These are phyloP conservation scores for Scheffersomyces coipomensis DNA, from an alignment of 805 yeast species.

Conservation along the genomic window DNA sequence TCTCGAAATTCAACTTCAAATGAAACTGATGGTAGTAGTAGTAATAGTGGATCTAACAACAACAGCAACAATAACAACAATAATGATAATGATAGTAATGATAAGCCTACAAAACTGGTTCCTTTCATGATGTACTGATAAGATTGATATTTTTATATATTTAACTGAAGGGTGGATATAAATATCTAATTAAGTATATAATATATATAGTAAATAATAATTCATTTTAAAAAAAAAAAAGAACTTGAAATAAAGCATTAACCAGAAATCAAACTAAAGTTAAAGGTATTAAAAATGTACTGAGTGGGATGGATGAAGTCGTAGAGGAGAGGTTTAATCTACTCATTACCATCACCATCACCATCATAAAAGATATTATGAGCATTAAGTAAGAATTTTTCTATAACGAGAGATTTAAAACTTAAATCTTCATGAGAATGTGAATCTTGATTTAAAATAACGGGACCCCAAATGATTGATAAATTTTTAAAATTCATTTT, in stretches of 20 bases:
- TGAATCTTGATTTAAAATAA: slow-evolving; percentile 65
- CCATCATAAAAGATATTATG: slow-evolving; percentile 64
- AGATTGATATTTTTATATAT: neutral
- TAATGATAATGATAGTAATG: neutral
- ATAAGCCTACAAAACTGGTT: slow-evolving; percentile 7
- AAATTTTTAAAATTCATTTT: slow-evolving; percentile 81
- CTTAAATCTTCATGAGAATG: slow-evolving; percentile 71
- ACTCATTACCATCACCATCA: slow-evolving; percentile 10
- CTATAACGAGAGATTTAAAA: slow-evolving; percentile 74
- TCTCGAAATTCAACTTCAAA: neutral
- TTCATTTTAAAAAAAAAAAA: neutral
- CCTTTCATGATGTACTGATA: slow-evolving; percentile 18
- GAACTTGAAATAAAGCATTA: too few species aligned
- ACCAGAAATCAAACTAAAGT: too few species aligned
- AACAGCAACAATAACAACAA: slow-evolving; percentile 2
- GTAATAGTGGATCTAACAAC: neutral
- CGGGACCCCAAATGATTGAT: slow-evolving; percentile 95
- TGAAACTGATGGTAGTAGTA: neutral
- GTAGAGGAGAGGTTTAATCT: too few species aligned
- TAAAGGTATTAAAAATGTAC: too few species aligned
- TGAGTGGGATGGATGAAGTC: too few species aligned
- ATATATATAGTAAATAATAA: too few species aligned
- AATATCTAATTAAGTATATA: too few species aligned
- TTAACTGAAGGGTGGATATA: too few species aligned
- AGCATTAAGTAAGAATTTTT: slow-evolving; percentile 80